Percentiles rank a stretch among this genome's conserved stretches.
Evolutionary conservation across 1,284 basidiomycete genomes (phyloP).

Genomic region (Ustilago crameri): DNA sequence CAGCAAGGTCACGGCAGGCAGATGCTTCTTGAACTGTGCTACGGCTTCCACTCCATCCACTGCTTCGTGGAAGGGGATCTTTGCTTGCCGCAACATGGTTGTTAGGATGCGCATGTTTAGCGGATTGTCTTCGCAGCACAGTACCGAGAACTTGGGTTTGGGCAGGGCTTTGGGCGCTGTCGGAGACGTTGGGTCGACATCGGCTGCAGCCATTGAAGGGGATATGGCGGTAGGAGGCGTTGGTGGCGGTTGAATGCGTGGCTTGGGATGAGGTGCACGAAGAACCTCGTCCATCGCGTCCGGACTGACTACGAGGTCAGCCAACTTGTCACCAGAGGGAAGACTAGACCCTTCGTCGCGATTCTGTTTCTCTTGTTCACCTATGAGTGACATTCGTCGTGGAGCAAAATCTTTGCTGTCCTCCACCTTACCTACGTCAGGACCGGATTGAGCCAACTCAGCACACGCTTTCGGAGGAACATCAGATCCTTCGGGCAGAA

Average conservation of each 20-base stretch:
- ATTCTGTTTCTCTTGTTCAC: slow-evolving; percentile 16
- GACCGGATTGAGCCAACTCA: neutral
- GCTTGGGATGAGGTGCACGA: slow-evolving; percentile 30
- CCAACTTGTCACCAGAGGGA: slow-evolving; percentile 22
- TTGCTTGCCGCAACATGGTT: slow-evolving; percentile 37
- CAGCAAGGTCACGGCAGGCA: slow-evolving; percentile 48
- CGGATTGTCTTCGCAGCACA: slow-evolving; percentile 61
- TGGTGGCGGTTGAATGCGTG: slow-evolving; percentile 15
- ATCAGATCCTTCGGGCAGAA: slow-evolving; percentile 10
- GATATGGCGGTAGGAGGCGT: slow-evolving; percentile 1
- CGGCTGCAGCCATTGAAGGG: neutral
- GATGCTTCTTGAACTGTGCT: slow-evolving; percentile 41
- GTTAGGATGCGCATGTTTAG: slow-evolving; percentile 56
- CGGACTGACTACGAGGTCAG: slow-evolving; percentile 37
- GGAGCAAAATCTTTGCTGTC: slow-evolving; percentile 11
- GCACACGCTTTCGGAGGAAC: slow-evolving; percentile 8
- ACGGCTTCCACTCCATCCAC: slow-evolving; percentile 53
- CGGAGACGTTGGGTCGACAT: neutral
- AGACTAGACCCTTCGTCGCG: slow-evolving; percentile 6
- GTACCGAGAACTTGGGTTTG: slow-evolving; percentile 39
- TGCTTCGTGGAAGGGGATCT: slow-evolving; percentile 45
- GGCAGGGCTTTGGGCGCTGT: neutral
- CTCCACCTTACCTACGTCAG: slow-evolving; percentile 1
- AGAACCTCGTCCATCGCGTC: slow-evolving; percentile 45
- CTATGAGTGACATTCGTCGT: slow-evolving; percentile 14